phyloP scores from a whole-genome alignment of 1,139 yeast species.

The Suhomyces kunorum region DNA sequence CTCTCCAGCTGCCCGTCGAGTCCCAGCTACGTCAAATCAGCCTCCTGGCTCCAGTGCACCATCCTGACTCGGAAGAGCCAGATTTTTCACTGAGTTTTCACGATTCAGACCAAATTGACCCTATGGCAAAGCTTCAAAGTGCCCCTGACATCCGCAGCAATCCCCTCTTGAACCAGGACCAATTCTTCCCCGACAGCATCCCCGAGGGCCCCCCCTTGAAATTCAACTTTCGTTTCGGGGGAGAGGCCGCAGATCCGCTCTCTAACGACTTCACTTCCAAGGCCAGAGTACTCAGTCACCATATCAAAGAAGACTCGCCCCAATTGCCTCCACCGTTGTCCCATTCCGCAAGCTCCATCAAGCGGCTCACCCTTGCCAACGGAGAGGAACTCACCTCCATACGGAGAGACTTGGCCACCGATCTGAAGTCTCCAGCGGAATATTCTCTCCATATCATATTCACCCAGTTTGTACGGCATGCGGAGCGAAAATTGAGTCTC shows the following conservation, averaged over 20 bases:
- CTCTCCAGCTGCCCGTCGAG: conserved; percentile 2
- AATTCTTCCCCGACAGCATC: conserved; percentile 5
- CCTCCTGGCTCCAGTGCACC: not conserved
- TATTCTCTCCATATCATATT: conserved; percentile 92
- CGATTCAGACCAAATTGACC: not conserved
- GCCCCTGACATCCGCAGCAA: conserved; percentile 4
- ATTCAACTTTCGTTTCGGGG: conserved; percentile 14
- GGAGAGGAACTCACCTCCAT: conserved; percentile 38
- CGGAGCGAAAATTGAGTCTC: conserved; percentile 78
- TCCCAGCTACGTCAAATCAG: conserved; percentile 6
- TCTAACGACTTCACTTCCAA: not conserved
- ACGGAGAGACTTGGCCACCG: conserved; percentile 57
- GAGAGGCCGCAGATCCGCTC: not conserved
- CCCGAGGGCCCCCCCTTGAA: conserved; percentile 1
- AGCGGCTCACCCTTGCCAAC: conserved; percentile 27
- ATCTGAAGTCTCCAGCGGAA: conserved; percentile 81
- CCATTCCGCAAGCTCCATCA: conserved; percentile 24
- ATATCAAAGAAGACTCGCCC: conserved; percentile 33
- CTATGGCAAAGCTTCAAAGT: not conserved
- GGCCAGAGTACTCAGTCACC: conserved; percentile 9
- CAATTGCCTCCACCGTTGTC: conserved; percentile 33
- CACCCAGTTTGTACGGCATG: conserved; percentile 91
- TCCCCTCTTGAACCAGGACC: not conserved
- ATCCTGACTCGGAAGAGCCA: not conserved
- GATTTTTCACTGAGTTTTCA: not conserved